Percentiles rank a stretch among this genome's conserved stretches.
phyloP scores from a whole-genome alignment of 257 asterid genomes.

The Sherardia arvensis region DNA sequence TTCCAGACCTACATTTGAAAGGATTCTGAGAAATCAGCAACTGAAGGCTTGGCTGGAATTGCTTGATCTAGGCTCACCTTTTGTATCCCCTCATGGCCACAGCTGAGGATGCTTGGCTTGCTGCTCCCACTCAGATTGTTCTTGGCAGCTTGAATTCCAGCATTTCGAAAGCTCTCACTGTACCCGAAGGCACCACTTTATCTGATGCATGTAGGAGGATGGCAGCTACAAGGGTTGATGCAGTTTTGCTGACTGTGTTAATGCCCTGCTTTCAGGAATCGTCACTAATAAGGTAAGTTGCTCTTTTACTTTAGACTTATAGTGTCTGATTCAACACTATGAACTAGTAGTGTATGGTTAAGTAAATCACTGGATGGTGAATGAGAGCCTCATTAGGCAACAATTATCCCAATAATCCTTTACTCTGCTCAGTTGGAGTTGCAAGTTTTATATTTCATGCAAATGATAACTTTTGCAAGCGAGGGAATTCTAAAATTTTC shows the following conservation, averaged over 20 bases:
- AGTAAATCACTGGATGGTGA: background rate
- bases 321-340: background rate
- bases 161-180: conserved; percentile 62
- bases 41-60: no score
- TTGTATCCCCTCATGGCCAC: no score
- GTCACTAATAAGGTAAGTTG: conserved; percentile 80
- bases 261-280: conserved; percentile 91
- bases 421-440: background rate
- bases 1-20: no score
- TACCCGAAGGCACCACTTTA: conserved; percentile 89
- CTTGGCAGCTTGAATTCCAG: no score
- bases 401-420: background rate
- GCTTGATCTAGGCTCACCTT: no score
- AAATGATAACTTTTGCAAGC: background rate
- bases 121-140: no score
- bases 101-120: no score
- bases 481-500: conserved; percentile 5
- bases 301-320: conserved; percentile 7
- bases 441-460: background rate
- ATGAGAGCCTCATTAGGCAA: background rate
- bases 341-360: background rate
- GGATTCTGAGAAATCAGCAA: no score
- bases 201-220: conserved; percentile 92
- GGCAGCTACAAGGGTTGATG: conserved; percentile 85
- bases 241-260: conserved; percentile 82